Conservation (phyloP, 495 filamentous ascomycete species). For the Staphylotrichum tortipilum region DNA sequence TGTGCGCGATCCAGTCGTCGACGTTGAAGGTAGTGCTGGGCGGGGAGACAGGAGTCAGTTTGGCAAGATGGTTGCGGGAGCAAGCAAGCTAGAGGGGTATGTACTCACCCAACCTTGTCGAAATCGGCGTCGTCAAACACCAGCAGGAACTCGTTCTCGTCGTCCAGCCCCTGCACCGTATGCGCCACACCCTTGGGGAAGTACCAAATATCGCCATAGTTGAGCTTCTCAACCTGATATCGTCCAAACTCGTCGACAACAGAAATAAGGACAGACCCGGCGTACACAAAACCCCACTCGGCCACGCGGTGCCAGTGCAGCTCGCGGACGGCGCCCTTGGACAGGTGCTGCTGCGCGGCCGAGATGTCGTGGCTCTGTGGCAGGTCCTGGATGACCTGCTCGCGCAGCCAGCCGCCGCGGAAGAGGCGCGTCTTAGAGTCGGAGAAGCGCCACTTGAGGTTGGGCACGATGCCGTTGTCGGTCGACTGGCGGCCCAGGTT, state of each 20-base stretch:
- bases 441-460: constrained; percentile 58
- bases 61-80: not conserved
- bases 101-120: constrained; percentile 35
- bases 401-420: constrained; percentile 54
- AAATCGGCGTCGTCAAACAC: constrained; percentile 57
- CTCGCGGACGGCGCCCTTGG: constrained; percentile 54
- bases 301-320: constrained; percentile 61
- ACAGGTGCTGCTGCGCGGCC: constrained; percentile 55
- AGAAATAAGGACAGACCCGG: constrained; percentile 47
- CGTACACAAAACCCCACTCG: constrained; percentile 57
- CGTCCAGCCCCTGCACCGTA: constrained; percentile 48
- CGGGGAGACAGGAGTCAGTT: too few relatives aligned
- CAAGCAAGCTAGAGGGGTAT: too few relatives aligned
- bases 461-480: constrained; percentile 49
- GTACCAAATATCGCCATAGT: constrained; percentile 27
- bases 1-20: constrained; percentile 57
- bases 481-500: constrained; percentile 50
- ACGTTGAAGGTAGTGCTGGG: constrained; percentile 56
- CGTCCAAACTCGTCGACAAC: constrained; percentile 53
- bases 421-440: constrained; percentile 53
- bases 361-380: constrained; percentile 54
- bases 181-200: constrained; percentile 56
- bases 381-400: constrained; percentile 53
- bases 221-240: constrained; percentile 46
- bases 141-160: constrained; percentile 58